A percentile compares a stretch with the other conserved stretches of the same genome.
Evolutionary conservation across 306 rosid genomes (phyloP).

Genomic region (Argentina anserina): DNA sequence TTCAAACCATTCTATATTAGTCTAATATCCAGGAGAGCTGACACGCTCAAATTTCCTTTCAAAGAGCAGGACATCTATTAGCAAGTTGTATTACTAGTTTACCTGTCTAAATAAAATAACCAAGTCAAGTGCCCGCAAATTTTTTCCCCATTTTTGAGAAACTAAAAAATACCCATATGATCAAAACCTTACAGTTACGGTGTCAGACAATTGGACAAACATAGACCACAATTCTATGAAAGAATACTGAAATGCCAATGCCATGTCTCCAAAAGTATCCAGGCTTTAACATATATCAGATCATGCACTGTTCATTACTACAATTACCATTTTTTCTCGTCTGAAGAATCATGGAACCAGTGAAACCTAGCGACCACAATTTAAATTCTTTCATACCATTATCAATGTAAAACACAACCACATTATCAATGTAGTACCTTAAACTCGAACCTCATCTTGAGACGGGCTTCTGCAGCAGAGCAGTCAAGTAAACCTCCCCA

Average conservation of each 20-base stretch:
- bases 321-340: neutral
- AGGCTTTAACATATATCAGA: neutral
- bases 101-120: neutral
- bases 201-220: neutral
- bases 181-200: neutral
- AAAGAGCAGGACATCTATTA: neutral
- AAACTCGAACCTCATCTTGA: constrained; percentile 46
- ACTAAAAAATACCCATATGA: neutral
- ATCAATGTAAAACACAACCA: neutral
- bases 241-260: neutral
- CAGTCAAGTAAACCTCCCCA: constrained; percentile 81
- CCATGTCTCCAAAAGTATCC: neutral
- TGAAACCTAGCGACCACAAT: neutral
- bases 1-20: neutral
- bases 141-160: neutral
- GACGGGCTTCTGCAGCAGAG: constrained; percentile 78
- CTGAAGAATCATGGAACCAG: neutral
- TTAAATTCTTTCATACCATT: neutral
- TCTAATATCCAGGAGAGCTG: neutral
- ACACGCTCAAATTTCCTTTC: neutral
- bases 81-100: neutral
- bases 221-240: too few species aligned
- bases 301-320: neutral
- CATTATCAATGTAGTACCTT: constrained; percentile 13
- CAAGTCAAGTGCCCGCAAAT: neutral